Evolutionary conservation across 768 basidiomycete species (phyloP), one percentile per base, ranked within the genome.

Genomic region (Amanita pseudoporphyria): DNA sequence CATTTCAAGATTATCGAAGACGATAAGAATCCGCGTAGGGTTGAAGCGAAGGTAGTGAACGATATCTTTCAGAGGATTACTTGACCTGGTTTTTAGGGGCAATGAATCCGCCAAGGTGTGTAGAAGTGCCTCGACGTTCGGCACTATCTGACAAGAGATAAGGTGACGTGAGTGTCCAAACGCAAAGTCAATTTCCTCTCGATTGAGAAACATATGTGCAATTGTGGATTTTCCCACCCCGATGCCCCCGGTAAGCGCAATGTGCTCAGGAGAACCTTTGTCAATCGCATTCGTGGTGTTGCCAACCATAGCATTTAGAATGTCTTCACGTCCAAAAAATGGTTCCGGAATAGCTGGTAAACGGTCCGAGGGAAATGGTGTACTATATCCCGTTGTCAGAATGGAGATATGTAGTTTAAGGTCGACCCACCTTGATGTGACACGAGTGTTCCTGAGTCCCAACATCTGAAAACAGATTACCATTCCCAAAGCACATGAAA

Each of bases 111-210:
- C 43, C 28, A 45, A 45, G 28, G 43, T 26, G 10, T 18, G n/a
- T 21, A 45, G 5, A 1, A 45, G 13, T 1, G 43, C 43, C 13
- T 47, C 32, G 3, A 47, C 35, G 14, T 36, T 47, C 12, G 45
- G 18, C 7, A 33, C 32, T 3, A 21, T 32, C 33, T 47, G 45
- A 33, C 45, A 47, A 19, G 28, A 24, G 13, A 47, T 35, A 32
- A 32, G 37, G 37, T 47, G 45, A 19, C 45, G 45, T 16, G 45
- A 35, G n/a, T 19, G 18, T 9, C 45, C 45, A 22, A 47, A 47
- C 32, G 31, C 16, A 5, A 13, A 19, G 22, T 18, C 31, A 47
- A 47, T 24, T 16, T 47, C 32, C 7, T 36, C 21, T 19, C n/a
- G 45, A 26, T 47, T 47, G 31, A 47, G 21, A 7, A 47, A 19